A percentile compares a stretch with the other conserved stretches of the same genome.
These are phyloP conservation scores for Pinus tabuliformis DNA, from an alignment of 75 land plant species.

Conservation along the genomic window DNA sequence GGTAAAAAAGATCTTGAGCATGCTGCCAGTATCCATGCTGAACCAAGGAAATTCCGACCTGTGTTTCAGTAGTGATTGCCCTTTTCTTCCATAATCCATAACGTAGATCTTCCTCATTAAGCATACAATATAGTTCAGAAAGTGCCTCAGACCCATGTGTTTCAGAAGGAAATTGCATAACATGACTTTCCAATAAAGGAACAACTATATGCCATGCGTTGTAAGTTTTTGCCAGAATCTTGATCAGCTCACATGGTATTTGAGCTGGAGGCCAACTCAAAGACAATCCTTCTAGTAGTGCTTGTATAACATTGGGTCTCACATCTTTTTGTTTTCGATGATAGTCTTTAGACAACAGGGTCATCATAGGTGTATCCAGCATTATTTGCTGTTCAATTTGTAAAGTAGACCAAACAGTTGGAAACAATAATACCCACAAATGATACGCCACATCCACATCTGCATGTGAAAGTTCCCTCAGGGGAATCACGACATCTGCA, in stretches of 20 bases:
- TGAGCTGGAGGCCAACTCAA: conserved; percentile 89
- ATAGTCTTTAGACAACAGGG: conserved; percentile 87
- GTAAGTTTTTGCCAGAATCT: conserved; percentile 93
- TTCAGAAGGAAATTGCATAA: conserved; percentile 80
- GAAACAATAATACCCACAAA: conserved; percentile 95
- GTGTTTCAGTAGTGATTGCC: conserved; percentile 79
- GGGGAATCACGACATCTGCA: conserved; percentile 71
- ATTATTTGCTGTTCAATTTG: conserved; percentile 79
- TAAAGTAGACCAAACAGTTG: conserved; percentile 92
- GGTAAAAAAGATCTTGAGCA: conserved; percentile 90
- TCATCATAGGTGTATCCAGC: conserved; percentile 88
- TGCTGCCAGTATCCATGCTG: conserved; percentile 98
- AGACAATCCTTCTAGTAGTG: conserved; percentile 91
- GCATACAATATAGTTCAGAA: conserved; percentile 86
- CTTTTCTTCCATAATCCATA: conserved; percentile 93
- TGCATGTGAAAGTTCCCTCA: conserved; percentile 84
- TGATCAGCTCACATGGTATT: conserved; percentile 95
- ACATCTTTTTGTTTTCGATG: conserved; percentile 80
- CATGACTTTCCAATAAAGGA: conserved; percentile 90
- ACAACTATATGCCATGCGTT: conserved; percentile 98
- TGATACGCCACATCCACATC: conserved; percentile 96
- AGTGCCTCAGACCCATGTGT: conserved; percentile 84
- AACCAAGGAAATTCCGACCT: conserved; percentile 85
- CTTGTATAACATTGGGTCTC: conserved; percentile 97
- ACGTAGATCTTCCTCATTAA: conserved; percentile 93